These are phyloP conservation scores for Periconia sp. DNA, from an alignment of 2,329 filamentous ascomycete species.

Conservation along the genomic window DNA sequence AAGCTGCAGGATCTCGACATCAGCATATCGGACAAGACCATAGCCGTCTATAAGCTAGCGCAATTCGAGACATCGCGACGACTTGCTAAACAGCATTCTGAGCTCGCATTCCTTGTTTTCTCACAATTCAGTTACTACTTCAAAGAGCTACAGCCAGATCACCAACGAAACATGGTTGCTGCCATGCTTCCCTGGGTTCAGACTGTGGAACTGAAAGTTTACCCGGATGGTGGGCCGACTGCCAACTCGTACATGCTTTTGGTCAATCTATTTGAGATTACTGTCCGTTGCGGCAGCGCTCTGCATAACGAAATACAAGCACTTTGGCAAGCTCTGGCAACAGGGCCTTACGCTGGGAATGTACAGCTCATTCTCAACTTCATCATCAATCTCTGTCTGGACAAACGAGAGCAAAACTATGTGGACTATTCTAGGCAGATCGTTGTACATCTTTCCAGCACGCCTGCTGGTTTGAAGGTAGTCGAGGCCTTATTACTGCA, in stretches of 20 bases:
- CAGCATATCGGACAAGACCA: conserved; percentile 97
- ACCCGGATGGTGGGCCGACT: conserved; percentile 87
- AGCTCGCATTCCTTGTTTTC: conserved; percentile 89
- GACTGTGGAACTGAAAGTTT: conserved; percentile 85
- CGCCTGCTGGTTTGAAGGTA: conserved; percentile 80
- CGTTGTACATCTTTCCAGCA: conserved; percentile 92
- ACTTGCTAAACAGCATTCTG: conserved; percentile 82
- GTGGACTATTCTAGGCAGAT: conserved; percentile 98
- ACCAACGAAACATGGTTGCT: conserved; percentile 91
- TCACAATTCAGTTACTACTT: conserved; percentile 95
- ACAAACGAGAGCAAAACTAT: conserved; percentile 95
- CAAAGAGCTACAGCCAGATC: conserved; percentile 77
- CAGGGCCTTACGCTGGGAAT: conserved; percentile 88
- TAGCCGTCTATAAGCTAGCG: conserved; percentile 94
- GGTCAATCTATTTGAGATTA: conserved; percentile 93
- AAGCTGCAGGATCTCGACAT: conserved; percentile 98
- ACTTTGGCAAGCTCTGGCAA: conserved; percentile 93
- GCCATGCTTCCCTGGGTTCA: conserved; percentile 97
- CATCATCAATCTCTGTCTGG: conserved; percentile 90
- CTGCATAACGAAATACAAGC: conserved; percentile 97
- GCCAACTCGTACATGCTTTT: conserved; percentile 92
- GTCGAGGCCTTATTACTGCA: conserved; percentile 92
- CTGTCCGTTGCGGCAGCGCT: conserved; percentile 83
- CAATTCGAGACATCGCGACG: conserved; percentile 96
- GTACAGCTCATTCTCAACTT: conserved; percentile 94